Conservation (phyloP, 2,329 filamentous ascomycete genomes). For the Magnaporthiopsis incrustans region DNA sequence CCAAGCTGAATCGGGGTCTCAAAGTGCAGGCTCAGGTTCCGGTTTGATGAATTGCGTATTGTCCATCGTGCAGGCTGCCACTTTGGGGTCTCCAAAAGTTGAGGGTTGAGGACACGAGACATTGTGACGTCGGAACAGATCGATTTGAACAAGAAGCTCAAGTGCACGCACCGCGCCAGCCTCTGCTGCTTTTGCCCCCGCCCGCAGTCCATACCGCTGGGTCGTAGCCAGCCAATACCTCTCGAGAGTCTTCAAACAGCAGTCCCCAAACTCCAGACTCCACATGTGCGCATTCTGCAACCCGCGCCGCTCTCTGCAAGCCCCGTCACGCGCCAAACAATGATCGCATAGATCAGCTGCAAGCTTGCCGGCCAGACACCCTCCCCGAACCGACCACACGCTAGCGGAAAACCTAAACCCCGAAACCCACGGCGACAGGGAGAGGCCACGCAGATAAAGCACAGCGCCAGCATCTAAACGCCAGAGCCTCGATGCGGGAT, state of each 20-base stretch:
- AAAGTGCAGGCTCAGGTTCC: no score
- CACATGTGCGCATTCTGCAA: background rate
- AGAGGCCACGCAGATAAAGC: background rate
- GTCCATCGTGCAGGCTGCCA: background rate
- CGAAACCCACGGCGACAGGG: background rate
- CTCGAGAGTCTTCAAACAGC: background rate
- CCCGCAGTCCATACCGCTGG: background rate
- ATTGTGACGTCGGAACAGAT: no score
- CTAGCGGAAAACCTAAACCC: background rate
- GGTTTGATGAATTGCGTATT: background rate
- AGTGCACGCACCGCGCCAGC: no score
- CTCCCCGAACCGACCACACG: background rate
- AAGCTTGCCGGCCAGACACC: background rate
- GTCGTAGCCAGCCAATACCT: background rate
- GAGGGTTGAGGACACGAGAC: no score
- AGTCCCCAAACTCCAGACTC: background rate
- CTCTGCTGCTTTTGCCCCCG: no score
- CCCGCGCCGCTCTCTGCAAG: background rate
- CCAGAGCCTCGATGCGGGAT: constrained; percentile 35
- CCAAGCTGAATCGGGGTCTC: background rate
- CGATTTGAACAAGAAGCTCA: no score
- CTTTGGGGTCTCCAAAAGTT: background rate
- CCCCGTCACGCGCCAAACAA: background rate
- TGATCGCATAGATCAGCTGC: constrained; percentile 1
- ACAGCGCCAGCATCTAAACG: background rate